Percentiles rank a stretch among this genome's conserved stretches.
Evolutionary conservation across 768 basidiomycete genomes (phyloP).

Genomic region (Kockovaella imperatae): DNA sequence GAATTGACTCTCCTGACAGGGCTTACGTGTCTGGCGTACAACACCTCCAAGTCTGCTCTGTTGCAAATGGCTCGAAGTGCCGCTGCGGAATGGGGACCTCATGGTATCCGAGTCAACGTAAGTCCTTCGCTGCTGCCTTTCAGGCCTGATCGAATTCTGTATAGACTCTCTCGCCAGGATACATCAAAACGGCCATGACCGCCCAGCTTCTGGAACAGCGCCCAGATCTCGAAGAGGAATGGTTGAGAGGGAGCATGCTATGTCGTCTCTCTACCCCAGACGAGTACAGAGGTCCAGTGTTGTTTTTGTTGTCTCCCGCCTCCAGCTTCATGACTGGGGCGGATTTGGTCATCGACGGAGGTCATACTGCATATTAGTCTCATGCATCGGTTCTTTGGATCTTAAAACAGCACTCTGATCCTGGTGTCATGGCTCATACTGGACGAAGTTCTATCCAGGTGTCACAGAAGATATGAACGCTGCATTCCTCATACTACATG

Average conservation of each 20-base stretch:
- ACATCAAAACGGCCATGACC: slow-evolving; percentile 32
- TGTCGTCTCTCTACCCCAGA: slow-evolving; percentile 34
- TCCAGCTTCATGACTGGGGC: slow-evolving; percentile 42
- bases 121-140: slow-evolving; percentile 7
- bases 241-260: slow-evolving; percentile 27
- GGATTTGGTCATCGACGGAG: slow-evolving; percentile 37
- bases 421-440: no score
- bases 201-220: slow-evolving; percentile 23
- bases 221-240: slow-evolving; percentile 30
- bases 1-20: no score
- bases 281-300: slow-evolving; percentile 35
- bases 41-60: slow-evolving; percentile 42
- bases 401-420: no score
- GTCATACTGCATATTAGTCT: slow-evolving; percentile 39
- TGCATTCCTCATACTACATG: no score
- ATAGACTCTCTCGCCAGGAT: slow-evolving; percentile 36
- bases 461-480: no score
- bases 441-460: no score
- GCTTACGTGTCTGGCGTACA: slow-evolving; percentile 34
- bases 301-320: slow-evolving; percentile 41
- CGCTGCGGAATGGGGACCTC: slow-evolving; percentile 43
- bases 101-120: slow-evolving; percentile 41
- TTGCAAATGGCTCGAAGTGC: slow-evolving; percentile 41
- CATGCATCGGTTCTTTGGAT: no score
- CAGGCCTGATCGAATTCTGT: neutral